Conservation (phyloP, 345 rosid genomes). For the Arabis alpina region DNA sequence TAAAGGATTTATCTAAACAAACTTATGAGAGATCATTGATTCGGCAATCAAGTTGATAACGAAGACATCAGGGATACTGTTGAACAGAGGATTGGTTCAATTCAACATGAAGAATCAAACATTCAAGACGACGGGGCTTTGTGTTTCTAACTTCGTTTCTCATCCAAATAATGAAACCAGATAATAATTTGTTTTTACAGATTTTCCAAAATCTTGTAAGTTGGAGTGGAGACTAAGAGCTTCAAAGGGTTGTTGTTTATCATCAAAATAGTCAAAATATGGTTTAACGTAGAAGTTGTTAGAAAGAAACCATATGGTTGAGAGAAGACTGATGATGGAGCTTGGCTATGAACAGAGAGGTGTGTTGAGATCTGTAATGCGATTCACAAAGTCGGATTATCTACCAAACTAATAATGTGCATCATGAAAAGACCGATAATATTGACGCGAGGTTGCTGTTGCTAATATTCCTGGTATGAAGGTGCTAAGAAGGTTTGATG, state of each 20-base stretch:
- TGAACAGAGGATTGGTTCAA: background rate
- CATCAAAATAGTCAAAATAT: constrained; percentile 1
- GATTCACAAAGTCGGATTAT: background rate
- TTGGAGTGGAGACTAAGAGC: background rate
- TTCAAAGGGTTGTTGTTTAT: background rate
- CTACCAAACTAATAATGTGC: background rate
- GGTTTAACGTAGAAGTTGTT: background rate
- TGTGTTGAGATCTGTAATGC: no score
- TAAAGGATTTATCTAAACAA: no score
- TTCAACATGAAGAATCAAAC: background rate
- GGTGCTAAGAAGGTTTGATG: background rate
- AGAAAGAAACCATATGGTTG: no score
- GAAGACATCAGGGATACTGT: no score
- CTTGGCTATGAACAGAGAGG: no score
- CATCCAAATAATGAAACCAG: background rate
- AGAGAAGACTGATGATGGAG: no score
- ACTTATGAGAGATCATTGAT: no score
- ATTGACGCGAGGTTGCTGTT: background rate
- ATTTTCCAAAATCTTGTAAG: background rate
- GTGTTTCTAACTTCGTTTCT: background rate
- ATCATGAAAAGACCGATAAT: background rate
- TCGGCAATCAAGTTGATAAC: no score
- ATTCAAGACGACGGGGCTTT: background rate
- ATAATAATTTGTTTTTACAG: no score
- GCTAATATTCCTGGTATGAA: background rate